Evolutionary conservation across 345 rosid species (phyloP).

Genomic region (Pseudoturritis turrita): DNA sequence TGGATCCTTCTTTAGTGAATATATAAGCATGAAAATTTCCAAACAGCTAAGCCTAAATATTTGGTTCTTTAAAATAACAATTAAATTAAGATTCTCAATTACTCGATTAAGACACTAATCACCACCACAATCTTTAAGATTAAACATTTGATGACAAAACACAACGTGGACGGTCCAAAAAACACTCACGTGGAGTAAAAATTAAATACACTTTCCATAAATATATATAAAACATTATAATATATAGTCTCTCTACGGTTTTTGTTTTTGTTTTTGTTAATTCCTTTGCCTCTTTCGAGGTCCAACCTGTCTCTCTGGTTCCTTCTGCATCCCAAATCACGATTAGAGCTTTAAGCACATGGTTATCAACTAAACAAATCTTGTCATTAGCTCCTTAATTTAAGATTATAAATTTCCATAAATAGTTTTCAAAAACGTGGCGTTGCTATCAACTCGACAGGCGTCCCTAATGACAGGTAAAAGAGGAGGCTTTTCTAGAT

Average conservation of each 20-base stretch:
- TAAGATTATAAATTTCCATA: not conserved
- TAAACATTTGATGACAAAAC: conserved; percentile 18
- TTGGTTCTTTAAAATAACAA: conserved; percentile 21
- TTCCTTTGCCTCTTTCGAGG: conserved; percentile 21
- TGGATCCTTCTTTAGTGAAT: conserved; percentile 9
- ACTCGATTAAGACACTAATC: conserved; percentile 33
- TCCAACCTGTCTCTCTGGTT: conserved; percentile 38
- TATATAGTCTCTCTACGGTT: not conserved
- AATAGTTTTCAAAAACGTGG: conserved; percentile 26
- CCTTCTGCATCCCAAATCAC: conserved; percentile 7
- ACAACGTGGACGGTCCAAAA: conserved; percentile 34
- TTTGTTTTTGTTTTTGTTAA: not conserved
- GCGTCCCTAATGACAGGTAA: conserved; percentile 34
- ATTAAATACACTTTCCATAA: conserved; percentile 9
- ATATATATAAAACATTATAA: not conserved
- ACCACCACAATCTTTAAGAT: conserved; percentile 21
- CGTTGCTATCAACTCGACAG: conserved; percentile 25
- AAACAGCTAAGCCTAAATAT: conserved; percentile 40
- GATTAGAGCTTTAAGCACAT: conserved; percentile 52
- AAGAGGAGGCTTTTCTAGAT: conserved; percentile 26
- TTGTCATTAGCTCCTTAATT: conserved; percentile 11
- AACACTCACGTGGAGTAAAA: conserved; percentile 8
- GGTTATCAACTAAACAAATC: conserved; percentile 31
- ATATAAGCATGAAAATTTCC: conserved; percentile 35
- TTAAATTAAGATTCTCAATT: conserved; percentile 40